Percentiles rank a stretch among this genome's conserved stretches.
phyloP scores from a whole-genome alignment of 768 basidiomycete genomes.

The Boletus rubescentipes region DNA sequence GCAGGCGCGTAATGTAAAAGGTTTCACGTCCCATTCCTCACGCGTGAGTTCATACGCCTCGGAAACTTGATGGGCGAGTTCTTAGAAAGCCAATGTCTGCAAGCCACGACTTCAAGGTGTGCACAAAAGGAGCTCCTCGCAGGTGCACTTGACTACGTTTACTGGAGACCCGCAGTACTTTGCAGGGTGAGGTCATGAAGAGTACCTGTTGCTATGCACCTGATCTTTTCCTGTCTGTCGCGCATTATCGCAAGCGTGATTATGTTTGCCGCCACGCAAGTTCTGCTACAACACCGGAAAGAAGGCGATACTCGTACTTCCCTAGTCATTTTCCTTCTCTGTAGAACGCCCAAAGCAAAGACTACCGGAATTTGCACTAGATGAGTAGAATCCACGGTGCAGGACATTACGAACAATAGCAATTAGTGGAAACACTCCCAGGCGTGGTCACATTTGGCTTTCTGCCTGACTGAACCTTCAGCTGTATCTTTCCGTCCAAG shows the following conservation, averaged over 20 bases:
- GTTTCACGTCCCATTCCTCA: neutral
- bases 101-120: slow-evolving; percentile 22
- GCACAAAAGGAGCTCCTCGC: slow-evolving; percentile 50
- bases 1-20: slow-evolving; percentile 33
- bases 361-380: neutral
- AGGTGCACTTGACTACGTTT: slow-evolving; percentile 51
- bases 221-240: slow-evolving; percentile 13
- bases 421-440: too few relatives aligned
- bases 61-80: slow-evolving; percentile 26
- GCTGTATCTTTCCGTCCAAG: too few relatives aligned
- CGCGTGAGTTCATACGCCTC: slow-evolving; percentile 15
- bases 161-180: slow-evolving; percentile 59
- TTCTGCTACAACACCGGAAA: slow-evolving; percentile 5
- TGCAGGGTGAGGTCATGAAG: slow-evolving; percentile 37
- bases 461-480: neutral
- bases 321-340: neutral
- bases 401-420: too few relatives aligned
- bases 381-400: too few relatives aligned
- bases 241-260: slow-evolving; percentile 17
- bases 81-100: neutral
- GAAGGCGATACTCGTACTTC: neutral
- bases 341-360: neutral
- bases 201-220: neutral
- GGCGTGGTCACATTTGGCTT: neutral
- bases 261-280: slow-evolving; percentile 12